Evolutionary conservation across 2,329 filamentous ascomycete genomes (phyloP).

Genomic region (Botrytis porri): DNA sequence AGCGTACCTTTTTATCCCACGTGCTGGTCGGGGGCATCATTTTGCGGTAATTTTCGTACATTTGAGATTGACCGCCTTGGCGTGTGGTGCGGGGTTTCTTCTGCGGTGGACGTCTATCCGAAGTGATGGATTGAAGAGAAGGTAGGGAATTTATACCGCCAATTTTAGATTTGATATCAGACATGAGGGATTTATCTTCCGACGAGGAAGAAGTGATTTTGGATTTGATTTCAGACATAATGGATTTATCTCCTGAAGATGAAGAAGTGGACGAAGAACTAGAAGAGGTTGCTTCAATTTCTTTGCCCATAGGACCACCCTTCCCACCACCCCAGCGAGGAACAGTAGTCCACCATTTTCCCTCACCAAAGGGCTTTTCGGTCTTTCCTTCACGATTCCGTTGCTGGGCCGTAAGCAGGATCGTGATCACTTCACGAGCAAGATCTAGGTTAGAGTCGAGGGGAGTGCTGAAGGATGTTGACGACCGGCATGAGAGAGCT

Average conservation of each 20-base stretch:
- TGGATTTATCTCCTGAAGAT: background rate
- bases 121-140: background rate
- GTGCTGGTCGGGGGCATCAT: slow-evolving; percentile 54
- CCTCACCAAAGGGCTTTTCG: slow-evolving; percentile 56
- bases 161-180: slow-evolving; percentile 25
- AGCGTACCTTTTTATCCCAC: slow-evolving; percentile 60
- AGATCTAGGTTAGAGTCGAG: slow-evolving; percentile 62
- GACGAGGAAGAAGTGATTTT: background rate
- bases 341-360: slow-evolving; percentile 59
- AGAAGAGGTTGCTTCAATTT: slow-evolving; percentile 36
- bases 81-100: slow-evolving; percentile 24
- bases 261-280: slow-evolving; percentile 3
- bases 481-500: slow-evolving; percentile 56
- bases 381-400: slow-evolving; percentile 55
- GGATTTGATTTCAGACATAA: background rate
- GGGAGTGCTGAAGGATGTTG: slow-evolving; percentile 50
- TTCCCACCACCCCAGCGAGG: slow-evolving; percentile 62
- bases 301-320: slow-evolving; percentile 61
- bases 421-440: slow-evolving; percentile 57
- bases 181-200: background rate
- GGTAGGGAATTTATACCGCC: slow-evolving; percentile 24
- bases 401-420: slow-evolving; percentile 62
- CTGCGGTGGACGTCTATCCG: slow-evolving; percentile 12
- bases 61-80: slow-evolving; percentile 45
- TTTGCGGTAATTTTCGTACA: slow-evolving; percentile 64